Percentiles rank a stretch among this genome's conserved stretches.
These are phyloP conservation scores for Coffea humblotiana DNA, from an alignment of 305 asterid species.

Conservation along the genomic window DNA sequence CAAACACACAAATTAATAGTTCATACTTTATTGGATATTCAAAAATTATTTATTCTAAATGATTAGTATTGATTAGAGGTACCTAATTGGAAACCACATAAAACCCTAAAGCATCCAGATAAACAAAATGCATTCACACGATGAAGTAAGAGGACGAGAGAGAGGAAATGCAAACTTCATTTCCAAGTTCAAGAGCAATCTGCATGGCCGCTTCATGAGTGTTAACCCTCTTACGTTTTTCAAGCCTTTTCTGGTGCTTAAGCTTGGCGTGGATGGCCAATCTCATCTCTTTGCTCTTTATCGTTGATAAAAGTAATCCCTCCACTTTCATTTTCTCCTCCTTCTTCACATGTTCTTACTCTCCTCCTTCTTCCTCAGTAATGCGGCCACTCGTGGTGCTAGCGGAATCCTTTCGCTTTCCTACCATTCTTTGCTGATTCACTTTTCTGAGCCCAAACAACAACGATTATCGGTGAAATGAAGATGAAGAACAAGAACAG, in stretches of 20 bases:
- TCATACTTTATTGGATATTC: too few species aligned
- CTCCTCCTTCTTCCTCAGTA: not conserved
- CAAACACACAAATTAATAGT: too few species aligned
- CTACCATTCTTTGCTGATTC: too few species aligned
- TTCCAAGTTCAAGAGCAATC: conserved; percentile 84
- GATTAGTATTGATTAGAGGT: too few species aligned
- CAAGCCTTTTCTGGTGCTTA: conserved; percentile 74
- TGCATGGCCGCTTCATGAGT: conserved; percentile 75
- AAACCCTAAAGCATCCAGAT: not conserved
- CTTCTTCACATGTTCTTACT: conserved; percentile 5
- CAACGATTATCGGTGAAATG: too few species aligned
- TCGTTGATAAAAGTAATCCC: conserved; percentile 58
- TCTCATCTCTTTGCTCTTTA: conserved; percentile 86
- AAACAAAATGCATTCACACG: not conserved
- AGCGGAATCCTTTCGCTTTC: too few species aligned
- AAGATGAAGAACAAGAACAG: too few species aligned
- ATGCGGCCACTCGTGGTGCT: too few species aligned
- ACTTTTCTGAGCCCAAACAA: too few species aligned
- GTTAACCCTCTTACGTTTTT: conserved; percentile 66
- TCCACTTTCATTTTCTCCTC: conserved; percentile 27
- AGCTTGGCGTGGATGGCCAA: conserved; percentile 71
- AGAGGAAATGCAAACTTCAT: conserved; percentile 39
- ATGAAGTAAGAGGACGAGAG: not conserved
- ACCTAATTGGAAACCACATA: too few species aligned
- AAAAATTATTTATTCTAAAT: too few species aligned